A percentile compares a stretch with the other conserved stretches of the same genome.
Evolutionary conservation across 805 yeast genomes (phyloP).

Genomic region (Ogataea corticis): DNA sequence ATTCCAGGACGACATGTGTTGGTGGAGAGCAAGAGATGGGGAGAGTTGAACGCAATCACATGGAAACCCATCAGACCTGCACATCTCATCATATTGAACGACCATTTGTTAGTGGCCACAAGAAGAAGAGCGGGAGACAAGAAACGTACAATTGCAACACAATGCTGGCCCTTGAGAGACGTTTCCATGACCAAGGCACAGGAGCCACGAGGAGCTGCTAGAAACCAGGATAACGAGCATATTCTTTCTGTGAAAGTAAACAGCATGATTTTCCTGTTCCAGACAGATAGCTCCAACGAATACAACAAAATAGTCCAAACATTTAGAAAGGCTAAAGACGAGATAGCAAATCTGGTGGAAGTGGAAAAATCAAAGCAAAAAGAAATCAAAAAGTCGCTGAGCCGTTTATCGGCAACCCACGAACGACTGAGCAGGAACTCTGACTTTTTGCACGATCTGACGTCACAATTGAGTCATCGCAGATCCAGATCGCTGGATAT

Average conservation of each 20-base stretch:
- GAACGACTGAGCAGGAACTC: slow-evolving; percentile 30
- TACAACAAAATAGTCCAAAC: slow-evolving; percentile 53
- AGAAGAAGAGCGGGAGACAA: slow-evolving; percentile 44
- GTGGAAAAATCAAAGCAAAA: slow-evolving; percentile 47
- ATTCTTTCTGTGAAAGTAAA: slow-evolving; percentile 21
- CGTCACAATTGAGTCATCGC: slow-evolving; percentile 58
- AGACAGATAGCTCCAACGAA: slow-evolving; percentile 61
- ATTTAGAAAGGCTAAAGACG: slow-evolving; percentile 61
- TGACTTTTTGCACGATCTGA: slow-evolving; percentile 55
- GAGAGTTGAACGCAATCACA: slow-evolving; percentile 80
- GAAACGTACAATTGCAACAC: slow-evolving; percentile 56
- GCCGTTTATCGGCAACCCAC: slow-evolving; percentile 36
- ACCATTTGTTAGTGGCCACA: slow-evolving; percentile 72
- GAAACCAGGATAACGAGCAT: slow-evolving; percentile 18
- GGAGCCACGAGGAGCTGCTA: not conserved
- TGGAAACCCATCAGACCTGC: slow-evolving; percentile 77
- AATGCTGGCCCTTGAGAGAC: slow-evolving; percentile 76
- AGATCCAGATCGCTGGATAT: slow-evolving; percentile 53
- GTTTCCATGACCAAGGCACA: slow-evolving; percentile 46
- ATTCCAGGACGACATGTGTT: slow-evolving; percentile 79
- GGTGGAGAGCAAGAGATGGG: slow-evolving; percentile 82
- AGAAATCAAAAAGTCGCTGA: slow-evolving; percentile 45
- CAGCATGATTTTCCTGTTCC: slow-evolving; percentile 49
- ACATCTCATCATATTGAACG: slow-evolving; percentile 76
- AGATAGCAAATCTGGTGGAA: slow-evolving; percentile 54